phyloP scores from a whole-genome alignment of 768 basidiomycete species.

The Boletus vermiculosoides region DNA sequence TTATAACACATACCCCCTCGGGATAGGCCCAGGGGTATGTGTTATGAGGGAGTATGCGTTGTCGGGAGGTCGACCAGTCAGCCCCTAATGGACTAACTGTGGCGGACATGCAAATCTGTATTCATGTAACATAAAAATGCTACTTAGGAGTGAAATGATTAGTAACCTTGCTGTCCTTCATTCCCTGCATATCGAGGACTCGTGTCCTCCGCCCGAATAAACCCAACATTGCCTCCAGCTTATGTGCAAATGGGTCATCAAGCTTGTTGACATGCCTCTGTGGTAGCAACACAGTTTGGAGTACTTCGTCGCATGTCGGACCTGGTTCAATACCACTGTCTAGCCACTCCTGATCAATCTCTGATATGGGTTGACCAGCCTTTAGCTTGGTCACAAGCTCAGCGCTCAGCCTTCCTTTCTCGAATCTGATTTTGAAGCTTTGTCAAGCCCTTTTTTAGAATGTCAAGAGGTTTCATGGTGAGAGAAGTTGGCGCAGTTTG shows the following conservation, averaged over 20 bases:
- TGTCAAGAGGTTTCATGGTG: slow-evolving; percentile 9
- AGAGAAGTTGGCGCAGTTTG: slow-evolving; percentile 4
- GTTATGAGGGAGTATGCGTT: no score
- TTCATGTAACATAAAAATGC: no score
- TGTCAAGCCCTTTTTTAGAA: slow-evolving; percentile 18
- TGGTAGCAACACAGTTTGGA: no score
- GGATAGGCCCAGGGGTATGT: no score
- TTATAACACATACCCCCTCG: no score
- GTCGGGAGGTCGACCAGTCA: no score
- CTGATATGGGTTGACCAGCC: slow-evolving; percentile 10
- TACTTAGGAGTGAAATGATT: no score
- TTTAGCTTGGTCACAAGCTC: slow-evolving; percentile 6
- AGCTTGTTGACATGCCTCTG: not conserved
- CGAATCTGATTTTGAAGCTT: slow-evolving; percentile 11
- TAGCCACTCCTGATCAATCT: slow-evolving; percentile 22
- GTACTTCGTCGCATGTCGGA: no score
- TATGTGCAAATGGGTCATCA: not conserved
- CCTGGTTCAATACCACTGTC: not conserved
- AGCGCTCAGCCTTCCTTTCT: slow-evolving; percentile 7
- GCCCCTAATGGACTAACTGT: no score
- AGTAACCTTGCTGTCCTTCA: no score
- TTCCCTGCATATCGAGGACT: no score
- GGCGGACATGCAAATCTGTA: no score
- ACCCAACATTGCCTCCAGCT: not conserved
- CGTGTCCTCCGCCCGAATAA: not conserved